Evolutionary conservation across 805 yeast genomes (phyloP).

Genomic region (Schizosaccharomyces lindneri): DNA sequence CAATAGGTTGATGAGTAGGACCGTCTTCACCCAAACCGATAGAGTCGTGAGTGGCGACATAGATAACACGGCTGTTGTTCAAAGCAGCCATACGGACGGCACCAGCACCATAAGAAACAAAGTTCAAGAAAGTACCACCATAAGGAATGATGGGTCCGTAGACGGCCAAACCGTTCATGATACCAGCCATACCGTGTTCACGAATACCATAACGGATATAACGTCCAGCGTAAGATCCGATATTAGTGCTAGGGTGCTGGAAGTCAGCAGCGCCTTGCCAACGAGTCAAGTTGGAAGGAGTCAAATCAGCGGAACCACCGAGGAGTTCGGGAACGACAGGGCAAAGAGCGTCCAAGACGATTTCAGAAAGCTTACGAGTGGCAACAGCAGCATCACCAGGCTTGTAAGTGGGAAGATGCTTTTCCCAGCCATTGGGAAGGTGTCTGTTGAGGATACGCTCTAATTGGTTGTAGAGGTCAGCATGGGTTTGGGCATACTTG

Average conservation of each 20-base stretch:
- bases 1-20: constrained; percentile 34
- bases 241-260: constrained; percentile 61
- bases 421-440: constrained; percentile 66
- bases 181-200: constrained; percentile 98
- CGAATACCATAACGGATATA: constrained; percentile 95
- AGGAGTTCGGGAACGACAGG: constrained; percentile 59
- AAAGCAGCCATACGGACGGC: constrained; percentile 27
- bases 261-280: constrained; percentile 63
- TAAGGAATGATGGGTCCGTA: constrained; percentile 63
- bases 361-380: constrained; percentile 81
- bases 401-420: constrained; percentile 52
- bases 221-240: constrained; percentile 78
- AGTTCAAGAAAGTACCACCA: constrained; percentile 96
- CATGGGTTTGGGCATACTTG: constrained; percentile 41
- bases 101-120: constrained; percentile 36
- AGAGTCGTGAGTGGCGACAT: constrained; percentile 33
- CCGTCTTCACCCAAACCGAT: constrained; percentile 36
- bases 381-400: constrained; percentile 66
- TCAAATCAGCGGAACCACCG: constrained; percentile 97
- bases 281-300: constrained; percentile 89
- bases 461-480: constrained; percentile 55
- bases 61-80: constrained; percentile 21
- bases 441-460: constrained; percentile 51
- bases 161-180: constrained; percentile 90
- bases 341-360: constrained; percentile 37